Conservation (phyloP, 2,329 filamentous ascomycete species). For the Paecilomyces niveus region DNA sequence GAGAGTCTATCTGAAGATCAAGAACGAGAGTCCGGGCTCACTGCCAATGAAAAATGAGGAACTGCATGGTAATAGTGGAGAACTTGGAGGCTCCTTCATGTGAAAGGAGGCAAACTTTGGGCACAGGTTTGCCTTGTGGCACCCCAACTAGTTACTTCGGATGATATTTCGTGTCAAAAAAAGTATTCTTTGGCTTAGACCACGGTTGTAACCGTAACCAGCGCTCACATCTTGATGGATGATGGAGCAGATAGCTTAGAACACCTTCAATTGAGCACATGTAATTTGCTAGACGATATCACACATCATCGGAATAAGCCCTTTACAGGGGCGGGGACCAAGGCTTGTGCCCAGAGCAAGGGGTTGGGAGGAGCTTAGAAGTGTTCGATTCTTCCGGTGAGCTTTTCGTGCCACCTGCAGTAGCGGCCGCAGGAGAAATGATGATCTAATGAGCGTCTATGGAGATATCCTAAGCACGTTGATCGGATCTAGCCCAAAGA, state of each 20-base stretch:
- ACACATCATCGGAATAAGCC: neutral
- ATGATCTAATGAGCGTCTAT: neutral
- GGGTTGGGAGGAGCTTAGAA: neutral
- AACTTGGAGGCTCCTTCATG: neutral
- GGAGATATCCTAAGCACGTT: neutral
- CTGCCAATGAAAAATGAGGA: neutral
- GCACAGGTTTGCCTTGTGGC: neutral
- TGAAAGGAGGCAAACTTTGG: neutral
- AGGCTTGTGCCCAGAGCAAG: neutral
- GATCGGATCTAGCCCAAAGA: neutral
- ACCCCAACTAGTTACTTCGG: neutral
- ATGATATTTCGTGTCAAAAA: neutral
- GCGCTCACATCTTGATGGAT: neutral
- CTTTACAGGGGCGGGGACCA: neutral
- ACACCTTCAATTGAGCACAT: neutral
- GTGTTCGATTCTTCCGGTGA: neutral
- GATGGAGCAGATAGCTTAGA: neutral
- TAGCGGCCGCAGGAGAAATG: neutral
- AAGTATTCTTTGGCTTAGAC: neutral
- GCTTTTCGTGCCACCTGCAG: neutral
- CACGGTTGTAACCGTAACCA: neutral
- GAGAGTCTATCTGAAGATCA: neutral
- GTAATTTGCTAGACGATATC: neutral
- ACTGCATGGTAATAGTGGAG: neutral
- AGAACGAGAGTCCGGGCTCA: neutral